Base-by-base conservation (phyloP, 495 filamentous ascomycete genomes). In the Talaromyces thailandensis region DNA sequence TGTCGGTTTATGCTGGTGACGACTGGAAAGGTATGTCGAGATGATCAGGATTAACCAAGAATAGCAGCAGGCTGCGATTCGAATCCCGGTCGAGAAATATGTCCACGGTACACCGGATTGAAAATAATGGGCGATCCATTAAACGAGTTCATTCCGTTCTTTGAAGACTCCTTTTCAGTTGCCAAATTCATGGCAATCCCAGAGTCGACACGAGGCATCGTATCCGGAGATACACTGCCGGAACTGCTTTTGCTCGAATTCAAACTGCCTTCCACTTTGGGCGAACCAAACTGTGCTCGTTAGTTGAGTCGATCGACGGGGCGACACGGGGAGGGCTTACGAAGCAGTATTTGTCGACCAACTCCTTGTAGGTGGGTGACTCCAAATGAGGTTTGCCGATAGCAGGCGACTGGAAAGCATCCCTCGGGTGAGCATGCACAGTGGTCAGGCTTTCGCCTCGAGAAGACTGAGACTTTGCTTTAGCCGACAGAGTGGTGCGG, bases 261-360 rank as follows among this genome's bases (percentile, higher is more conserved):
- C n/a, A 57, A 23, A 23, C 26, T 29, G 29, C 55, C 29, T 18
- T 35, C 32, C 74, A 63, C 53, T 62, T 79, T 80, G 43, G 73
- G 66, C 31, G 82, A 77, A 16, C 80, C 81, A 76, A 76, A 84
- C 82, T 84, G 62, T 51, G 28, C 51, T 61, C 66, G 53, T 75
- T 66, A 72, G 70, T 64, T 43, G 70, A 65, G 24, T 52, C 23
- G 32, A 21, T 45, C 31, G 62, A 63, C 32, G 43, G 66, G 31
- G 58, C 64, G 29, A 24, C 45, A 35, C 9, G 31, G 31, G 31
- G 51, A 28, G 2, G 0, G 9, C 92, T 84, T 90, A 96, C 93
- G 83, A 96, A 96, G 81, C 94, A 98, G 77, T 96, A 98, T 76
- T 95, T 96, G 79, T 96, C 90, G 68, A 98, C 84, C 62, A 98